Conservation (phyloP, 108 stramenopile genomes). For the Seminavis robusta region DNA sequence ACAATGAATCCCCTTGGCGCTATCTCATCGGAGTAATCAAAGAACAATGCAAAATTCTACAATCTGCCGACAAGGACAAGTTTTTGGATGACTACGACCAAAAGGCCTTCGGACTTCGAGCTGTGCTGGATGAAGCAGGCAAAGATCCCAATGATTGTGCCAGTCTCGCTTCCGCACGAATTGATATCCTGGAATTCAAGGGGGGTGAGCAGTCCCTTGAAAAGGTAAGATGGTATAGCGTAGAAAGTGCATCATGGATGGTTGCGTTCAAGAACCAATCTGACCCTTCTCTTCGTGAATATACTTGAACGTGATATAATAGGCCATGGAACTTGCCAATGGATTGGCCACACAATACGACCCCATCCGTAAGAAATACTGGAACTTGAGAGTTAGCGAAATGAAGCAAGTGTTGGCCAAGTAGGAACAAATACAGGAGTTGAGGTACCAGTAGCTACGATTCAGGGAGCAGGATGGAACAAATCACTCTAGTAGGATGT, state of each 20-base stretch:
- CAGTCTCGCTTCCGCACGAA: constrained; percentile 52
- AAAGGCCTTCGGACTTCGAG: constrained; percentile 5
- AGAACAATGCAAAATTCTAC: constrained; percentile 46
- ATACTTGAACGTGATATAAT: no score
- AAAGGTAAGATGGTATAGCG: constrained; percentile 31
- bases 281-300: no score
- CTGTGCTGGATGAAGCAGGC: constrained; percentile 14
- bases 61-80: not conserved
- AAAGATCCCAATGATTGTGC: constrained; percentile 41
- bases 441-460: no score
- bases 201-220: constrained; percentile 39
- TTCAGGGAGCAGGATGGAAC: no score
- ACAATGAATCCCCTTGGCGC: constrained; percentile 85
- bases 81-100: constrained; percentile 13
- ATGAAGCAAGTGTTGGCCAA: no score
- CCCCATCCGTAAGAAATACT: constrained; percentile 75
- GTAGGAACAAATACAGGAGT: no score
- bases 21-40: constrained; percentile 70
- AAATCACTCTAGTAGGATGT: no score
- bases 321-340: constrained; percentile 22
- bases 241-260: no score
- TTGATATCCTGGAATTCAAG: constrained; percentile 65
- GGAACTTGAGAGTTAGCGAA: no score
- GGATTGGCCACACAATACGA: constrained; percentile 46
- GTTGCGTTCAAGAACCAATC: no score